phyloP scores from a whole-genome alignment of 768 basidiomycete genomes.

The Trichaptum fuscoviolaceum region DNA sequence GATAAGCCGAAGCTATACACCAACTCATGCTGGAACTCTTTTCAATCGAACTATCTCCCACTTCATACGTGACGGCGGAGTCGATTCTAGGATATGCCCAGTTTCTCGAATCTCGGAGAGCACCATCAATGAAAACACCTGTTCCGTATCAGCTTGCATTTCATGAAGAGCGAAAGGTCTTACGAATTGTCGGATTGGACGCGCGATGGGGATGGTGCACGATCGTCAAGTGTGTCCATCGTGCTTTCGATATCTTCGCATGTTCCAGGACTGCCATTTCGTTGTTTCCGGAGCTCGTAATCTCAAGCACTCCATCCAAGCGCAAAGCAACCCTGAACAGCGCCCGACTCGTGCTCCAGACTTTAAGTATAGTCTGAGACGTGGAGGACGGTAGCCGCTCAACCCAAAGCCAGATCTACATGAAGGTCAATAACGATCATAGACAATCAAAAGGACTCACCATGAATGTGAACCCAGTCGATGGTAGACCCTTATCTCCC shows the following conservation, averaged over 20 bases:
- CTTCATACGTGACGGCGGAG: slow-evolving; percentile 35
- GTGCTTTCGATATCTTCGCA: slow-evolving; percentile 42
- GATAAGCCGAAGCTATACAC: slow-evolving; percentile 63
- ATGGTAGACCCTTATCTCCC: slow-evolving; percentile 49
- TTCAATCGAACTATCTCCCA: slow-evolving; percentile 49
- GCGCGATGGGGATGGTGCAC: slow-evolving; percentile 58
- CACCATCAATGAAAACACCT: slow-evolving; percentile 77
- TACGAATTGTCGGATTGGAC: slow-evolving; percentile 57
- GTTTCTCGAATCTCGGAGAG: slow-evolving; percentile 55
- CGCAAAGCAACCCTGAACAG: slow-evolving; percentile 44
- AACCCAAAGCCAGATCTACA: slow-evolving; percentile 45
- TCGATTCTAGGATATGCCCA: slow-evolving; percentile 59
- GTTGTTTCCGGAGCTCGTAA: slow-evolving; percentile 35
- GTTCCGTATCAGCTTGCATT: neutral
- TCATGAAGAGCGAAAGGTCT: slow-evolving; percentile 6
- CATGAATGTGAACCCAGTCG: slow-evolving; percentile 69
- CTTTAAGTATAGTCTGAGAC: slow-evolving; percentile 31
- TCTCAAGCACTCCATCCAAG: slow-evolving; percentile 52
- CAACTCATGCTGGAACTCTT: slow-evolving; percentile 44
- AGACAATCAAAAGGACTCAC: neutral
- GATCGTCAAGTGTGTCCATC: slow-evolving; percentile 71
- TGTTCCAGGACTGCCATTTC: slow-evolving; percentile 40
- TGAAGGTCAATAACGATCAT: neutral
- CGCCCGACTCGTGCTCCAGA: slow-evolving; percentile 25
- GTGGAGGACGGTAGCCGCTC: slow-evolving; percentile 33